Conservation (phyloP, 257 asterid species). For the Henckelia pumila region DNA sequence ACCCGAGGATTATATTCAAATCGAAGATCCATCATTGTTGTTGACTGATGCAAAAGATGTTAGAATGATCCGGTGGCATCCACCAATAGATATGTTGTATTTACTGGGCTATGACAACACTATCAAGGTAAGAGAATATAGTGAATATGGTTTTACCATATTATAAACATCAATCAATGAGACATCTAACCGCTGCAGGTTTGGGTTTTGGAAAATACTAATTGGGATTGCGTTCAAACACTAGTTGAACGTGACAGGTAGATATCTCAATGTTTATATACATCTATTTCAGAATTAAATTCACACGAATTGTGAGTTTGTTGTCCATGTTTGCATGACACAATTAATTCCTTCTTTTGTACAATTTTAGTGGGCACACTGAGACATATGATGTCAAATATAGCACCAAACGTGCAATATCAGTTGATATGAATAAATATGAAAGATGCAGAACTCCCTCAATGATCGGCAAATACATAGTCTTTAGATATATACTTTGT, state of each 20-base stretch:
- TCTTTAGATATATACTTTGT: too few relatives aligned
- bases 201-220: not conserved
- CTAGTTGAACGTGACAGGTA: not conserved
- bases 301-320: too few relatives aligned
- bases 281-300: too few relatives aligned
- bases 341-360: too few relatives aligned
- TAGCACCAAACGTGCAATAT: too few relatives aligned
- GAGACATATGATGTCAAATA: too few relatives aligned
- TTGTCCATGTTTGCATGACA: too few relatives aligned
- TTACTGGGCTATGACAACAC: not conserved
- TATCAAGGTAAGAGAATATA: not conserved
- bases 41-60: not conserved
- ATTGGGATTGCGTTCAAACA: not conserved
- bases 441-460: too few relatives aligned
- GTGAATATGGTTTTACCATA: not conserved
- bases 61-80: not conserved
- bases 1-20: not conserved
- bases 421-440: too few relatives aligned
- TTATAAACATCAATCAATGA: not conserved
- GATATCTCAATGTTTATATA: too few relatives aligned
- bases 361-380: too few relatives aligned
- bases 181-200: not conserved
- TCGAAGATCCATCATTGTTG: not conserved
- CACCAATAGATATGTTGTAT: not conserved
- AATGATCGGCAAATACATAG: too few relatives aligned